Percentiles rank a stretch among this genome's conserved stretches.
Evolutionary conservation across 1,284 basidiomycete genomes (phyloP).

Genomic region (Sanguinoderma infundibulare): DNA sequence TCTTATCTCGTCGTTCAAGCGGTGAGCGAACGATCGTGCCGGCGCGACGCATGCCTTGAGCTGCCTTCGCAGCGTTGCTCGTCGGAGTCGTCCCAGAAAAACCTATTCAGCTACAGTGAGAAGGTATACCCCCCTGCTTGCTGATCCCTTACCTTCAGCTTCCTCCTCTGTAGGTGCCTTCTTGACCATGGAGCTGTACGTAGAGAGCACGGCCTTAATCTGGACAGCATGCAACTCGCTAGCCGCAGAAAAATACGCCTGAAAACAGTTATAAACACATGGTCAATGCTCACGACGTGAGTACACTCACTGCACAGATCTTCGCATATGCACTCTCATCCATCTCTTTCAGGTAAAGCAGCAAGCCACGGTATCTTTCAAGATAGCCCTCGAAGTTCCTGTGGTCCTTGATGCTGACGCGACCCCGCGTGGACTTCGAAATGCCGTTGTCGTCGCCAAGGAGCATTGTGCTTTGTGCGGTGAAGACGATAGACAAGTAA

Average conservation of each 20-base stretch:
- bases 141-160: conserved; percentile 53
- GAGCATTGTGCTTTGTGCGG: conserved; percentile 74
- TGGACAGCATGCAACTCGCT: conserved; percentile 84
- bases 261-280: conserved; percentile 4
- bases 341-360: conserved; percentile 96
- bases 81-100: conserved; percentile 49
- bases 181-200: conserved; percentile 66
- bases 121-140: too few species aligned
- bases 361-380: conserved; percentile 86
- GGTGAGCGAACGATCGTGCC: conserved; percentile 79
- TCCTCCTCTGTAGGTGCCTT: conserved; percentile 79
- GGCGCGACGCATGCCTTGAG: conserved; percentile 70
- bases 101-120: conserved; percentile 38
- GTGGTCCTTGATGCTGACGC: conserved; percentile 64
- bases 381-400: conserved; percentile 80
- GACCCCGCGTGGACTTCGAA: conserved; percentile 44
- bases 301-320: conserved; percentile 76
- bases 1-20: conserved; percentile 62
- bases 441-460: conserved; percentile 65
- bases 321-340: conserved; percentile 85
- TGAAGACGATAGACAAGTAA: conserved; percentile 90
- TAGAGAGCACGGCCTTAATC: conserved; percentile 73
- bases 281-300: not conserved
- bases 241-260: conserved; percentile 89
- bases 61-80: conserved; percentile 47